Conservation (phyloP, 805 yeast species). For the Isabelozyma gotoi region DNA sequence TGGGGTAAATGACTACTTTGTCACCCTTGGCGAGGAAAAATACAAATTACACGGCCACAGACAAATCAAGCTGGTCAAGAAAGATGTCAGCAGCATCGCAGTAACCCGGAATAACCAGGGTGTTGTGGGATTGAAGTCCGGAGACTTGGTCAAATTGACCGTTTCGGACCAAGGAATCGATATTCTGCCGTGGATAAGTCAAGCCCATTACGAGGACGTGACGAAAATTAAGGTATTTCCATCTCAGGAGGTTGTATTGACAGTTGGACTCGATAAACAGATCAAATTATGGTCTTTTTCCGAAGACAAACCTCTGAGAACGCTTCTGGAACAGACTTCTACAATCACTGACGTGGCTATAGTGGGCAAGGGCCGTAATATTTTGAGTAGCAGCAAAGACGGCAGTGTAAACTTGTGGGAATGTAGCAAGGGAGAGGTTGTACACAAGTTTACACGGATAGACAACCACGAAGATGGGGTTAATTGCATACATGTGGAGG, state of each 20-base stretch:
- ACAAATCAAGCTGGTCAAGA: background rate
- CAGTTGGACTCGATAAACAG: slow-evolving; percentile 58
- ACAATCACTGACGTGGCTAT: slow-evolving; percentile 49
- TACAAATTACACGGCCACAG: background rate
- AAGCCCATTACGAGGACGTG: slow-evolving; percentile 55
- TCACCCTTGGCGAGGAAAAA: background rate
- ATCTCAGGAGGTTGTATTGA: slow-evolving; percentile 58
- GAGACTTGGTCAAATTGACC: background rate
- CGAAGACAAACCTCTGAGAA: slow-evolving; percentile 26
- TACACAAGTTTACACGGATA: slow-evolving; percentile 34
- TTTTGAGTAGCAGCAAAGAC: slow-evolving; percentile 54
- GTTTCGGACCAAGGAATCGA: background rate
- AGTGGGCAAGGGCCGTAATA: slow-evolving; percentile 67
- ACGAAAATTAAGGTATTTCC: slow-evolving; percentile 54
- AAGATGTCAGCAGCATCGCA: background rate
- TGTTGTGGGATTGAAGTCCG: background rate
- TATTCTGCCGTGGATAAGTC: background rate
- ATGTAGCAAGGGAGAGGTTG: slow-evolving; percentile 52
- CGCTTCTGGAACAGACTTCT: slow-evolving; percentile 49
- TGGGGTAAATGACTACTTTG: background rate
- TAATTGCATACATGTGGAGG: slow-evolving; percentile 12
- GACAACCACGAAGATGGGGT: slow-evolving; percentile 17
- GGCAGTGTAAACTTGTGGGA: slow-evolving; percentile 69
- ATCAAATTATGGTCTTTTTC: slow-evolving; percentile 60
- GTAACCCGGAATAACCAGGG: background rate